Evolutionary conservation across 768 basidiomycete genomes (phyloP).

Genomic region (Steccherinum ochraceum): DNA sequence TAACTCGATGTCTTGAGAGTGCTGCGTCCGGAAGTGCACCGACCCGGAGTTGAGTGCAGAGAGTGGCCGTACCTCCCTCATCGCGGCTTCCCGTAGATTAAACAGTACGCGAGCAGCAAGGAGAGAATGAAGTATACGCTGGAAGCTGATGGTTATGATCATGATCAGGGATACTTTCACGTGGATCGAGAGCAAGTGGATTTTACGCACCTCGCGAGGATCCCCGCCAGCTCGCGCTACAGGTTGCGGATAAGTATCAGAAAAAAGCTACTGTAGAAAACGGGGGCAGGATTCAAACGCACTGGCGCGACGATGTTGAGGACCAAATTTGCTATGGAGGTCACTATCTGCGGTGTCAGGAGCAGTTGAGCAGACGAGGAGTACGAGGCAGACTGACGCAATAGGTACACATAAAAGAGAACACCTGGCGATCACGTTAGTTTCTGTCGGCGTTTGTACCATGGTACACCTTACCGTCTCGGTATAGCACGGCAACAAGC

Average conservation of each 20-base stretch:
- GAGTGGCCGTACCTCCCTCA: neutral
- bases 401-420: conserved; percentile 3
- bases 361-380: neutral
- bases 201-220: neutral
- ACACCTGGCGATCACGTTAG: no score
- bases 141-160: neutral
- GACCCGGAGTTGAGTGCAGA: neutral
- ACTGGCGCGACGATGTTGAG: conserved; percentile 1
- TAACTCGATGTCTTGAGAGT: neutral
- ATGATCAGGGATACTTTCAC: neutral
- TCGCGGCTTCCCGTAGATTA: neutral
- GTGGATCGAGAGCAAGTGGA: neutral
- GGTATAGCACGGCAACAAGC: neutral
- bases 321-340: neutral
- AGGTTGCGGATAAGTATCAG: no score
- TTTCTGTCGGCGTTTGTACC: no score
- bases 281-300: neutral
- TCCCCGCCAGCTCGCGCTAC: neutral
- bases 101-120: conserved; percentile 1
- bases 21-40: neutral
- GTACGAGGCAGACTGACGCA: neutral
- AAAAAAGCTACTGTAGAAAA: neutral
- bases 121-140: conserved; percentile 1
- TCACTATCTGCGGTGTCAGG: neutral
- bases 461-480: conserved; percentile 1